Evolutionary conservation across 306 rosid species (phyloP).

Genomic region (Glycine tomentella): DNA sequence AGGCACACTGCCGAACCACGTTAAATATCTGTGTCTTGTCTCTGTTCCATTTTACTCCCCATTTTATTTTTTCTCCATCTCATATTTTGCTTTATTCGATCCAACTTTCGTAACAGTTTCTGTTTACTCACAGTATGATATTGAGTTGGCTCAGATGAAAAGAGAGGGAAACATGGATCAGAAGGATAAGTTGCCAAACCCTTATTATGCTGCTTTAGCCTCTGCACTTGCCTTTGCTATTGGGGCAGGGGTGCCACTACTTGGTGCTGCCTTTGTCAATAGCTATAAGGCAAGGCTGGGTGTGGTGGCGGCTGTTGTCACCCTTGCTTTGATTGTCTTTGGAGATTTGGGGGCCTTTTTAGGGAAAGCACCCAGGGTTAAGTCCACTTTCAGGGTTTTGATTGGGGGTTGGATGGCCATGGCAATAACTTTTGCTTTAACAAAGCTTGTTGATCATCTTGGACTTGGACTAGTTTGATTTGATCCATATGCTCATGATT

Average conservation of each 20-base stretch:
- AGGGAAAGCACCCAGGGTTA: constrained; percentile 33
- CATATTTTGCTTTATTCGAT: too few species aligned
- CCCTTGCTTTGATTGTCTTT: constrained; percentile 36
- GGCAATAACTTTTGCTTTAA: constrained; percentile 44
- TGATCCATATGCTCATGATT: not conserved
- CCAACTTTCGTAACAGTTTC: too few species aligned
- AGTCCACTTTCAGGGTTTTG: constrained; percentile 39
- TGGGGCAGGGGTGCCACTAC: constrained; percentile 32
- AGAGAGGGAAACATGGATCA: constrained; percentile 29
- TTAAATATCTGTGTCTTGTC: too few species aligned
- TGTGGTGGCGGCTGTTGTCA: constrained; percentile 34
- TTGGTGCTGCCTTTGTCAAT: constrained; percentile 32
- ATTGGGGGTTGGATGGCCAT: constrained; percentile 47
- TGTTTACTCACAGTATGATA: constrained; percentile 44
- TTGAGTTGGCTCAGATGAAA: constrained; percentile 38
- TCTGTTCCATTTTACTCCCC: too few species aligned
- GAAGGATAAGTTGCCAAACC: constrained; percentile 33
- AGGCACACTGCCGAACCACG: too few species aligned
- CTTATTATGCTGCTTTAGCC: constrained; percentile 38
- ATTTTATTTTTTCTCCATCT: too few species aligned
- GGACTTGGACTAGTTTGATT: not conserved
- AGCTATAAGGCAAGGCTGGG: constrained; percentile 38
- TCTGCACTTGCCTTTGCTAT: constrained; percentile 24
- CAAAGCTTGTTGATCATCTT: constrained; percentile 39
- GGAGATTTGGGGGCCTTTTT: constrained; percentile 25